Conservation (phyloP, 208 protist species). For the Trypanosoma grayi region DNA sequence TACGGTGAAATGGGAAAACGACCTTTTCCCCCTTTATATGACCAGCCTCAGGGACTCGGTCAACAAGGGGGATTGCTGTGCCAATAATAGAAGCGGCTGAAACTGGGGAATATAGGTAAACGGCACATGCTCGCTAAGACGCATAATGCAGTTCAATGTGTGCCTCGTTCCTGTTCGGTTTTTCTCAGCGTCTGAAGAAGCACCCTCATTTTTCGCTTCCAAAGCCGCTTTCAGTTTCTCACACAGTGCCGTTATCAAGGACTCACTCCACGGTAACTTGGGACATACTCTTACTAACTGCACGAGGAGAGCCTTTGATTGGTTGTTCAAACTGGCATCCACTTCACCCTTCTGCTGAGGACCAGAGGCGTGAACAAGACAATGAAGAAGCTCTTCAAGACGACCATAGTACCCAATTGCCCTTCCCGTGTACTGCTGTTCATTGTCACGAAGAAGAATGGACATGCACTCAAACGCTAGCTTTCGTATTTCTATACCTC, state of each 20-base stretch:
- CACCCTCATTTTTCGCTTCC: conserved; percentile 17
- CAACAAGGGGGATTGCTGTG: conserved; percentile 27
- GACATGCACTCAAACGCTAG: conserved; percentile 93
- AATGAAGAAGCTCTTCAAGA: conserved; percentile 31
- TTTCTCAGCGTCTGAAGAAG: conserved; percentile 16
- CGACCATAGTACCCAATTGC: conserved; percentile 47
- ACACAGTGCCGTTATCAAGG: conserved; percentile 31
- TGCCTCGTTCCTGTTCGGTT: conserved; percentile 33
- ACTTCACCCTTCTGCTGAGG: conserved; percentile 37
- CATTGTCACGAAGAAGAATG: conserved; percentile 57
- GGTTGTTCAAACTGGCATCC: conserved; percentile 43
- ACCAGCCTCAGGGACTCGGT: conserved; percentile 22
- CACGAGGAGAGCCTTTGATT: conserved; percentile 41
- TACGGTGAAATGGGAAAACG: not conserved
- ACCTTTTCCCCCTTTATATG: not conserved
- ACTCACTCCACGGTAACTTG: conserved; percentile 19
- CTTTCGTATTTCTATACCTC: conserved; percentile 93
- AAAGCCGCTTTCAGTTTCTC: conserved; percentile 46
- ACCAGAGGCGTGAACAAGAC: conserved; percentile 44
- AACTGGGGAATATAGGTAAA: conserved; percentile 44
- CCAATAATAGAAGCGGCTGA: conserved; percentile 30
- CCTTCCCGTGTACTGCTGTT: conserved; percentile 23
- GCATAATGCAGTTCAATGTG: conserved; percentile 41
- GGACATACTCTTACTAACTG: conserved; percentile 41
- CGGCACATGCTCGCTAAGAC: conserved; percentile 19